Base-by-base conservation (phyloP, 192 early-diverging fungal genomes). In the Umbelopsis sp. region DNA sequence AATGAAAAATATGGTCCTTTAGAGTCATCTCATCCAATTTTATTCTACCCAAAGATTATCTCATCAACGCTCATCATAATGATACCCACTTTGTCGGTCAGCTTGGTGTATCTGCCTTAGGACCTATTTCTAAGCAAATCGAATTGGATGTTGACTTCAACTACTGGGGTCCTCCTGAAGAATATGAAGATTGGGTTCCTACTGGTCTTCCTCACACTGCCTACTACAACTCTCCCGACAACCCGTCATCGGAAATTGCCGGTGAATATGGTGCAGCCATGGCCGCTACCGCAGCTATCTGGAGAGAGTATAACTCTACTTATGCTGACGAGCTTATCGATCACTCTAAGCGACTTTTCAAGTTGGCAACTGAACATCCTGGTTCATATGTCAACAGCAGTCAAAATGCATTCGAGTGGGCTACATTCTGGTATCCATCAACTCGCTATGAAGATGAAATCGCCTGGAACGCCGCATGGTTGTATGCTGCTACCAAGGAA, bases 251-350 rank as follows among this genome's bases (percentile, higher is more conserved):
- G 1, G 78, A 77, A 20, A 79, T 79, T 51, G 78, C 74, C 24
- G 86, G 80, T 8, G 83, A 86, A 76, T 80, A 85, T 21, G 81
- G 83, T 36, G 86, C 88, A 1, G 87, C 88, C 14, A 74, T 89
- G 52, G 85, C 87, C 16, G 73, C 85, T 10, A 80, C 79, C 9
- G 75, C 88, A 3, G 76, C 85, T 47, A 54, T 85, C n/a, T 89
- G 81, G 68, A 76, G 84, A 11, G 75, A 83, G 66, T 76, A 86
- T 29, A 75, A 88, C 49, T 41, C 68, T 3, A 59, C 72, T 17
- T 88, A 83, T 72, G 78, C 84, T 16, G 71, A 76, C 65, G 67
- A 68, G 20, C 71, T 88, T 11, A 74, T 85, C 34, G 71, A 77
- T 12, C 88, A 85, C 26, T 84, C 88, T 0, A 71, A 72, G 6